Conservation (phyloP, 139 green algal species). For the Chlorokybus atmophyticus region DNA sequence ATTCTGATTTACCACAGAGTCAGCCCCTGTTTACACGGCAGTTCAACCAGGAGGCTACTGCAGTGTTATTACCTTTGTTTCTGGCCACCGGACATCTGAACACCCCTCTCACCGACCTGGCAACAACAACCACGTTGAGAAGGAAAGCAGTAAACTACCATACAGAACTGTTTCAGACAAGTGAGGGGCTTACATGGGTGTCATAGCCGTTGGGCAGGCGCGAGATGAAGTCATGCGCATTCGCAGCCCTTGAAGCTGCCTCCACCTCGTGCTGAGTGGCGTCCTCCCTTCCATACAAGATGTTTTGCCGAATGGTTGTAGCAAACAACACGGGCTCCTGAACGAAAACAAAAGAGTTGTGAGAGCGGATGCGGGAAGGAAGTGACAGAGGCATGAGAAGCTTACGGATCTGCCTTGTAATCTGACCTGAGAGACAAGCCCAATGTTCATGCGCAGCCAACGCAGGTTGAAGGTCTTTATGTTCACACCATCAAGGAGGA, state of each 20-base stretch:
- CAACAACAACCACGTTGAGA: too few species aligned
- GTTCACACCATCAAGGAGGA: slow-evolving; percentile 65
- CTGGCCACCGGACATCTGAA: slow-evolving; percentile 62
- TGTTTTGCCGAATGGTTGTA: slow-evolving; percentile 30
- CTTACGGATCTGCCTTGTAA: too few species aligned
- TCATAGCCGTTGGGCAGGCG: slow-evolving; percentile 50
- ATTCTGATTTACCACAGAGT: too few species aligned
- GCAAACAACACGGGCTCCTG: slow-evolving; percentile 79
- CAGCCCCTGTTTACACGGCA: too few species aligned
- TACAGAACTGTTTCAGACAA: too few species aligned
- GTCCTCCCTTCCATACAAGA: slow-evolving; percentile 24
- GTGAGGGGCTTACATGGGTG: too few species aligned
- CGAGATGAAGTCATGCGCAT: slow-evolving; percentile 63
- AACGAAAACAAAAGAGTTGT: too few species aligned
- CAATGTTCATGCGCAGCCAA: slow-evolving; percentile 58
- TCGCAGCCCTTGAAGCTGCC: slow-evolving; percentile 53
- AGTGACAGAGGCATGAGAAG: too few species aligned
- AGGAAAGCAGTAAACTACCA: too few species aligned
- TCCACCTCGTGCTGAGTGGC: slow-evolving; percentile 34
- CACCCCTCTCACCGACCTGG: slow-evolving; percentile 29
- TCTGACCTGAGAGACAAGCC: slow-evolving; percentile 55
- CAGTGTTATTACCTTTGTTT: too few species aligned
- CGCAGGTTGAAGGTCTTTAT: slow-evolving; percentile 50
- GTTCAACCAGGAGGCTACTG: too few species aligned
- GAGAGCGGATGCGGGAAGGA: too few species aligned